phyloP scores from a whole-genome alignment of 208 protist genomes.

The Trypanosomatidae sp. region DNA sequence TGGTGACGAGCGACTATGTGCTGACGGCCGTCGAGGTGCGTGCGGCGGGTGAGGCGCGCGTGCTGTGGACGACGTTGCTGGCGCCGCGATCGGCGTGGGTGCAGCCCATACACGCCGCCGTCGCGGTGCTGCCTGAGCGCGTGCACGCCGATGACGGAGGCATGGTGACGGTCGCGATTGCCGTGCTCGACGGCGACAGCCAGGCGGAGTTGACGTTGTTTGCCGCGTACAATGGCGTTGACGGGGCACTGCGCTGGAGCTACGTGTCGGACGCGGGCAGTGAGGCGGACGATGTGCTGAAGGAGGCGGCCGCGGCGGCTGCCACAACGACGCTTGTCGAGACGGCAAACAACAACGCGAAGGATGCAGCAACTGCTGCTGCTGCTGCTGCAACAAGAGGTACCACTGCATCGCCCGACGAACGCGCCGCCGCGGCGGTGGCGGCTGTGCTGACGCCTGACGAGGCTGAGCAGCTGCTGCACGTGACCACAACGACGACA shows the following conservation, averaged over 20 bases:
- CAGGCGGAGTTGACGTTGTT: constrained; percentile 19
- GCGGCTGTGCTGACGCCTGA: too few relatives aligned
- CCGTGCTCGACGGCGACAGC: constrained; percentile 11
- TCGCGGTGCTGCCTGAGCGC: constrained; percentile 66
- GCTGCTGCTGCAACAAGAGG: too few relatives aligned
- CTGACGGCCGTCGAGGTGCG: constrained; percentile 7
- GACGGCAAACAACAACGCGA: too few relatives aligned
- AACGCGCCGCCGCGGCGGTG: too few relatives aligned
- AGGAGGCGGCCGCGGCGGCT: constrained; percentile 10
- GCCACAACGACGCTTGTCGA: neutral
- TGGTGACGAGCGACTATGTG: constrained; percentile 46
- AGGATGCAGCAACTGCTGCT: too few relatives aligned
- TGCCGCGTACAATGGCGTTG: constrained; percentile 60
- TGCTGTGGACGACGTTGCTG: constrained; percentile 27
- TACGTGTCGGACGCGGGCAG: constrained; percentile 57
- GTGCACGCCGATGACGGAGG: constrained; percentile 61
- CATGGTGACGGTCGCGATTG: constrained; percentile 42
- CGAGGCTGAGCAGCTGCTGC: too few relatives aligned
- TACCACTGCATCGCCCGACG: too few relatives aligned
- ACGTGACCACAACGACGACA: too few relatives aligned
- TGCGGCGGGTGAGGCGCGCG: constrained; percentile 3
- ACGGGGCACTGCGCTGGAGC: constrained; percentile 59
- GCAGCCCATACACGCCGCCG: constrained; percentile 24
- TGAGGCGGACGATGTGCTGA: constrained; percentile 46
- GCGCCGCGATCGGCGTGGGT: constrained; percentile 6